Evolutionary conservation across 2,329 filamentous ascomycete species (phyloP), one percentile per base, ranked within the genome.

Genomic region (Ilyonectria mors-panacis): DNA sequence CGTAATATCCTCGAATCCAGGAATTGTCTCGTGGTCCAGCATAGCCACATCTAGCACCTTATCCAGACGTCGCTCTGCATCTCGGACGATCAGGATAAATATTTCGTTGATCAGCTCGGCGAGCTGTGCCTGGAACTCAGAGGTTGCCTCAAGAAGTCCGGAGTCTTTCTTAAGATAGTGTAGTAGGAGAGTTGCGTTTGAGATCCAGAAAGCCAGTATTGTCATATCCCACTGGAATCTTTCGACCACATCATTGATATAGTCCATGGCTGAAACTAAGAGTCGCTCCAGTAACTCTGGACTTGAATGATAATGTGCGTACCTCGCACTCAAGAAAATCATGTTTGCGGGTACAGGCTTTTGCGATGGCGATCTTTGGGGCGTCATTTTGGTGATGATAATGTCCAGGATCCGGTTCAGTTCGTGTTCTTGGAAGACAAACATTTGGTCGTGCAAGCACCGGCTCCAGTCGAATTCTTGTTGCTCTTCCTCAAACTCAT

Each of bases 181-280:
- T 59, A 98, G 85, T n/a, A 99, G 84, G 44, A 99, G 84, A 0
- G 96, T 99, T 9, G 94, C 94, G 79, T 99, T 99, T 1, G 96
- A 98, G 76, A 98, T 94, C 96, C 96, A 99, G 78, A 99, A 99
- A 2, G 96, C 96, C 42, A 99, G 85, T 72, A 99, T 97, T 0
- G 96, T 99, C 96, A 99, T 99, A 78, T 99, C 96, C 96, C 96
- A 98, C 78, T 99, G 96, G 77, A 95, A 91, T 68, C 89, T 89
- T 81, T 98, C 96, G n/a, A 99, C 94, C 33, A 98, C 94, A 66
- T 94, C 92, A 78, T 98, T 98, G 75, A 99, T 98, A 81, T 95
- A 96, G 77, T 97, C 94, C 88, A 97, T 97, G 42, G 96, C 94
- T 39, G 92, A 92, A 28, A 93, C 87, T 17, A 99, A 88, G 28